Percentiles rank a stretch among this genome's conserved stretches.
These are phyloP conservation scores for Fusarium solani-melongenae DNA, from an alignment of 2,329 filamentous ascomycete species.

Conservation along the genomic window DNA sequence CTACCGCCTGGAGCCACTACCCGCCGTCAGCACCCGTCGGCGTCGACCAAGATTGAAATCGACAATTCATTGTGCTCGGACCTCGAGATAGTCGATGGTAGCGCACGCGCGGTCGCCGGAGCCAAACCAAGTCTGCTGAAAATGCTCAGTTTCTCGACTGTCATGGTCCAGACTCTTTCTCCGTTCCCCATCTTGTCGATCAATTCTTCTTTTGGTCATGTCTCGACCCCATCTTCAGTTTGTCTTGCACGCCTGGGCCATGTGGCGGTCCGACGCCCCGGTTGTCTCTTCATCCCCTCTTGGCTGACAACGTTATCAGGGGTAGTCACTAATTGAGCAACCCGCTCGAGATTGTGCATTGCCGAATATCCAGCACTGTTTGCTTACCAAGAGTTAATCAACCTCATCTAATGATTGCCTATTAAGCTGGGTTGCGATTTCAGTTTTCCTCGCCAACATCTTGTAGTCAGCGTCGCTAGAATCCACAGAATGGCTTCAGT, in stretches of 20 bases:
- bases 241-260: constrained; percentile 1
- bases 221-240: neutral
- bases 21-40: constrained; percentile 4
- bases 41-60: neutral
- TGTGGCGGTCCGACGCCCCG: constrained; percentile 15
- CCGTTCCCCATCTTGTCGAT: constrained; percentile 24
- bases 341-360: neutral
- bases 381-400: neutral
- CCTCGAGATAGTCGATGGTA: neutral
- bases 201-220: constrained; percentile 15
- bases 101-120: neutral
- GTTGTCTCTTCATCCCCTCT: neutral
- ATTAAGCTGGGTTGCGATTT: neutral
- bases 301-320: neutral
- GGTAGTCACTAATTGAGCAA: neutral
- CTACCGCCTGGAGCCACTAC: constrained; percentile 1
- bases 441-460: neutral
- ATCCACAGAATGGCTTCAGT: neutral
- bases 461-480: neutral
- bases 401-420: neutral
- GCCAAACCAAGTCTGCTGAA: neutral
- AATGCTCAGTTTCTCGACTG: constrained; percentile 2
- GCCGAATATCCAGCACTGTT: neutral
- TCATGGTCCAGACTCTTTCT: constrained; percentile 18
- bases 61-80: neutral